phyloP scores from a whole-genome alignment of 208 protist genomes.

The Crithidia mellificae region DNA sequence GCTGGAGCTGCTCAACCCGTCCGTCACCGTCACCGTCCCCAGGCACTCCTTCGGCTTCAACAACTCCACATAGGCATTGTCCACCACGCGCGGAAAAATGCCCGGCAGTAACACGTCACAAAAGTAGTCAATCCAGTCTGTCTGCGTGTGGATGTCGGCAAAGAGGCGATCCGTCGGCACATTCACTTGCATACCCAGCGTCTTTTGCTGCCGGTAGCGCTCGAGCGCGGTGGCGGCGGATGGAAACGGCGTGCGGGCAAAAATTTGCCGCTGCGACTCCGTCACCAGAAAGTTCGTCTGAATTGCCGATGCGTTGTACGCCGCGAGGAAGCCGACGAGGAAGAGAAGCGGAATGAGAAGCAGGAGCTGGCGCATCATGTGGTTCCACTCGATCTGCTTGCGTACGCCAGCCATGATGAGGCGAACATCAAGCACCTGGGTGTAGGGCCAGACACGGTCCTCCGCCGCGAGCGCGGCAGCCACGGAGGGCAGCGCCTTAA shows the following conservation, averaged over 20 bases:
- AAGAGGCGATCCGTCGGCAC: slow-evolving; percentile 16
- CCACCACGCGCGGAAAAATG: not conserved
- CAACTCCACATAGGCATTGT: not conserved
- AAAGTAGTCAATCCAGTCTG: slow-evolving; percentile 26
- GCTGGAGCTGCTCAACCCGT: not conserved
- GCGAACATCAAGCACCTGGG: slow-evolving; percentile 1
- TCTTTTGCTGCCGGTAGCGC: slow-evolving; percentile 15
- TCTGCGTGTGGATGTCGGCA: slow-evolving; percentile 17
- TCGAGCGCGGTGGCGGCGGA: slow-evolving; percentile 10
- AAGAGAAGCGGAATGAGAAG: slow-evolving; percentile 12
- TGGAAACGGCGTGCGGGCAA: slow-evolving; percentile 16
- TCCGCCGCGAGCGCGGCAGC: not conserved
- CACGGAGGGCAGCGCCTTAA: not conserved
- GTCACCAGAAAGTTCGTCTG: not conserved
- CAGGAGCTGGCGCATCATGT: slow-evolving; percentile 18
- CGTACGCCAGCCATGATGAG: slow-evolving; percentile 3
- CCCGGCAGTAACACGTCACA: slow-evolving; percentile 3
- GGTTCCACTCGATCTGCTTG: slow-evolving; percentile 19
- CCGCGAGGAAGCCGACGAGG: slow-evolving; percentile 4
- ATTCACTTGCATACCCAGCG: not conserved
- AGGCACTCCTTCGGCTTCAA: not conserved
- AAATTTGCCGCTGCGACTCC: slow-evolving; percentile 13
- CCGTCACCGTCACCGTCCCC: not conserved
- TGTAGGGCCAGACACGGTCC: slow-evolving; percentile 21
- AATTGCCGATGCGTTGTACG: not conserved